Conservation (phyloP, 2,329 filamentous ascomycete genomes). For the Diaporthe humulicola region DNA sequence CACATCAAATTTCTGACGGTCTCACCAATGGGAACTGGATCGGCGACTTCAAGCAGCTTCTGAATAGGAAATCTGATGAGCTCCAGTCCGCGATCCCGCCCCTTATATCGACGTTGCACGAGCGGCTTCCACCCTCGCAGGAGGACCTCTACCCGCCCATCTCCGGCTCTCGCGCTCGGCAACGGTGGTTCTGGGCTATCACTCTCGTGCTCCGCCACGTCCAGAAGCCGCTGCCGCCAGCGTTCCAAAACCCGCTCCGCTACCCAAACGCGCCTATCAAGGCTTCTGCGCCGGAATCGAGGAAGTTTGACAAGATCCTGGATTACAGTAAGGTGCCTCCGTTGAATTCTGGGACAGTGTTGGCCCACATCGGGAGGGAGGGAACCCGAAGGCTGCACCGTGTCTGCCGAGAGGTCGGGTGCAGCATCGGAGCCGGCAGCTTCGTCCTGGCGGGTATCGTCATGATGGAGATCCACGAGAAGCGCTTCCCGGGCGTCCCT, state of each 20-base stretch:
- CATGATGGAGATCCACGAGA: conserved; percentile 46
- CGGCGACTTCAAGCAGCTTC: conserved; percentile 41
- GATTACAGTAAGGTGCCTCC: conserved; percentile 44
- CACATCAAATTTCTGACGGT: conserved; percentile 45
- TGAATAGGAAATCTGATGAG: conserved; percentile 40
- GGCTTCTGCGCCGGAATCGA: conserved; percentile 33
- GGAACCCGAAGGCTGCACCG: conserved; percentile 42
- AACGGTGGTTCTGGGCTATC: conserved; percentile 45
- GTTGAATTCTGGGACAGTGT: conserved; percentile 42
- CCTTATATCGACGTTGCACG: conserved; percentile 38
- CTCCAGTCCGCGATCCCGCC: conserved; percentile 38
- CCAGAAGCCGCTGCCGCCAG: conserved; percentile 41
- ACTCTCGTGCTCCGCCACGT: conserved; percentile 44
- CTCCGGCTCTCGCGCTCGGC: conserved; percentile 40
- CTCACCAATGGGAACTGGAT: conserved; percentile 42
- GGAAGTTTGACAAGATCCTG: conserved; percentile 39
- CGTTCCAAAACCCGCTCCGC: conserved; percentile 44
- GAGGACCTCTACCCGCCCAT: conserved; percentile 44
- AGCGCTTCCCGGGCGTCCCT: conserved; percentile 29
- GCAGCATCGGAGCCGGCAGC: conserved; percentile 44
- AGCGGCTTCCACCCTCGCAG: conserved; percentile 43
- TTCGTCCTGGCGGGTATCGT: conserved; percentile 43
- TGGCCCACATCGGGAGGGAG: conserved; percentile 28
- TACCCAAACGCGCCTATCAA: conserved; percentile 33
- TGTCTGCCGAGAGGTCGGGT: conserved; percentile 42